Evolutionary conservation across 768 basidiomycete genomes (phyloP).

Genomic region (Sistotremastrum suecicum): DNA sequence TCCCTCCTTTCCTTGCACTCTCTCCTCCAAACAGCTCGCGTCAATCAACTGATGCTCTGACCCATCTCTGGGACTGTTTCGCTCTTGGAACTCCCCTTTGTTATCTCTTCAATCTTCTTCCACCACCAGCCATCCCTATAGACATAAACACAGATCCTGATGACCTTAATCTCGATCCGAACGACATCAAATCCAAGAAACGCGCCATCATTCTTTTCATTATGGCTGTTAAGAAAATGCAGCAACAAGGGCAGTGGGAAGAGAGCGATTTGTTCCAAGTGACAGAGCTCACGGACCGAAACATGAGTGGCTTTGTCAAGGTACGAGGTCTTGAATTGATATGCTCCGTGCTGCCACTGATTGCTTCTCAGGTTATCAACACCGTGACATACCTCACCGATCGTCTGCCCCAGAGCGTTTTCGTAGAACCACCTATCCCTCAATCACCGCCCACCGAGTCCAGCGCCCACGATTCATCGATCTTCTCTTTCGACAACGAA

Average conservation of each 20-base stretch:
- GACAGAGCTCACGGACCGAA: conserved; percentile 79
- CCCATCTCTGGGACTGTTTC: conserved; percentile 89
- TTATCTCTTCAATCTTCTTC: conserved; percentile 90
- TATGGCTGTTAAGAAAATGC: conserved; percentile 67
- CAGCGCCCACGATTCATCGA: conserved; percentile 24
- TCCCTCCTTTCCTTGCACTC: conserved; percentile 25
- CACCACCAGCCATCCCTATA: conserved; percentile 26
- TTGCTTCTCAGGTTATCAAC: conserved; percentile 55
- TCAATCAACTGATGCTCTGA: conserved; percentile 82
- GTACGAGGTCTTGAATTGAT: conserved; percentile 27
- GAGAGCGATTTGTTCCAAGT: conserved; percentile 79
- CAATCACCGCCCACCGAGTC: conserved; percentile 46
- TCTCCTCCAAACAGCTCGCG: conserved; percentile 41
- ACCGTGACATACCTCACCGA: conserved; percentile 79
- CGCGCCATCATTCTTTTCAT: conserved; percentile 83
- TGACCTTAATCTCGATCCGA: conserved; percentile 37
- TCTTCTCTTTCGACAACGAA: conserved; percentile 30
- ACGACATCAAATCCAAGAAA: conserved; percentile 78
- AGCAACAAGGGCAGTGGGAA: conserved; percentile 43
- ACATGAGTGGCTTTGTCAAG: conserved; percentile 92
- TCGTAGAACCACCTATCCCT: conserved; percentile 40
- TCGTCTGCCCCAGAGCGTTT: conserved; percentile 53
- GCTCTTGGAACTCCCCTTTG: conserved; percentile 87
- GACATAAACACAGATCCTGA: conserved; percentile 47
- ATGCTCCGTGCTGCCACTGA: conserved; percentile 1